Percentiles rank a stretch among this genome's conserved stretches.
These are phyloP conservation scores for Sisymbrium irio DNA, from an alignment of 345 rosid genomes.

Conservation along the genomic window DNA sequence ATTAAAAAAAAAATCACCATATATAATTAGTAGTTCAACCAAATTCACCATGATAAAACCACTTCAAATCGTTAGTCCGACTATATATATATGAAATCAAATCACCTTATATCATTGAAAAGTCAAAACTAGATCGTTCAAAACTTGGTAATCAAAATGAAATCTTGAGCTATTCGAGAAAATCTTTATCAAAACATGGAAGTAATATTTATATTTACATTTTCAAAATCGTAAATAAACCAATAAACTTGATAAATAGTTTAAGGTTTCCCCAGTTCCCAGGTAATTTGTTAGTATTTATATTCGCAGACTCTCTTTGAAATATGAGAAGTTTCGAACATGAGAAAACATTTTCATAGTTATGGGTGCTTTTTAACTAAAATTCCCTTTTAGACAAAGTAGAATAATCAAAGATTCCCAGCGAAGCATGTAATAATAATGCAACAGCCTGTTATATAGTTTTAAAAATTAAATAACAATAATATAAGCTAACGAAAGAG, in stretches of 20 bases:
- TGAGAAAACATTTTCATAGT: not conserved
- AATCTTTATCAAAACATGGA: constrained; percentile 3
- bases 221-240: not conserved
- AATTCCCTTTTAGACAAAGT: not conserved
- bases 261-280: not conserved
- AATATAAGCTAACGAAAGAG: not conserved
- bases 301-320: constrained; percentile 12
- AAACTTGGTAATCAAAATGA: not conserved
- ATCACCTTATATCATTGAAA: not conserved
- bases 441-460: constrained; percentile 17
- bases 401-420: not conserved
- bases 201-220: not conserved
- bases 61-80: not conserved
- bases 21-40: not conserved
- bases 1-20: not conserved
- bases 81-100: not conserved
- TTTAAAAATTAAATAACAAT: not conserved
- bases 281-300: too few relatives aligned
- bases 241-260: not conserved
- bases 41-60: not conserved
- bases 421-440: constrained; percentile 4
- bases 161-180: constrained; percentile 2
- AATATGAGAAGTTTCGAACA: not conserved
- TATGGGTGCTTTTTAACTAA: not conserved
- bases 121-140: not conserved